Percentiles rank a stretch among this genome's conserved stretches.
phyloP scores from a whole-genome alignment of 768 basidiomycete genomes.

The Phylloporus arenicola region DNA sequence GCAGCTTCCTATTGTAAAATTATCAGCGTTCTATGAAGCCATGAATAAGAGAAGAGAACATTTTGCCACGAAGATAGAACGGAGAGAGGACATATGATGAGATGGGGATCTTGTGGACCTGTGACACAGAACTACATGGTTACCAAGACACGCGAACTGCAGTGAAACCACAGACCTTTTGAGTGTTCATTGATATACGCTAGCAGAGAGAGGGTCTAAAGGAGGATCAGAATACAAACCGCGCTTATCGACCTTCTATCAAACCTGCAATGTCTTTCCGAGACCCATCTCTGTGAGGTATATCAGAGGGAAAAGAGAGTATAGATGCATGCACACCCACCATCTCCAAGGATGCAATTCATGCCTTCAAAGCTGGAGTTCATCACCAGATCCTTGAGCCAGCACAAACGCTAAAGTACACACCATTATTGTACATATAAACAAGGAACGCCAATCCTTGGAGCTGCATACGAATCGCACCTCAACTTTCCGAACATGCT shows the following conservation, averaged over 20 bases:
- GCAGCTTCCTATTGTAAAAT: slow-evolving; percentile 39
- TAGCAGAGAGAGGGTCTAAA: slow-evolving; percentile 55
- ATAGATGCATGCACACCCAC: slow-evolving; percentile 29
- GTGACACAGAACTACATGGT: neutral
- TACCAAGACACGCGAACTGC: neutral
- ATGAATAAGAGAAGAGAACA: slow-evolving; percentile 26
- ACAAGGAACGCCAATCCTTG: slow-evolving; percentile 62
- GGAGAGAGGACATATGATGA: slow-evolving; percentile 70
- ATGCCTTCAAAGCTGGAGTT: slow-evolving; percentile 36
- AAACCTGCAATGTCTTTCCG: slow-evolving; percentile 59
- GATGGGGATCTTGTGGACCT: slow-evolving; percentile 53
- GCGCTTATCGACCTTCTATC: neutral
- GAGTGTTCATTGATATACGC: slow-evolving; percentile 59
- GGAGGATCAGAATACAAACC: slow-evolving; percentile 2
- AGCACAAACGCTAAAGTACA: slow-evolving; percentile 1
- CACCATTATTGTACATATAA: slow-evolving; percentile 64
- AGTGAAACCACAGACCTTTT: slow-evolving; percentile 29
- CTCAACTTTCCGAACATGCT: neutral
- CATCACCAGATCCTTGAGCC: neutral
- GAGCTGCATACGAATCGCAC: slow-evolving; percentile 30
- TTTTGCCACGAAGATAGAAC: slow-evolving; percentile 56
- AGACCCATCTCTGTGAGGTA: slow-evolving; percentile 49
- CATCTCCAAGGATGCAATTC: slow-evolving; percentile 70
- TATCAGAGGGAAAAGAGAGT: neutral
- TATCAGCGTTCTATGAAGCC: neutral